Conservation (phyloP, 192 early-diverging fungal species). For the Gaertneriomyces sp. region DNA sequence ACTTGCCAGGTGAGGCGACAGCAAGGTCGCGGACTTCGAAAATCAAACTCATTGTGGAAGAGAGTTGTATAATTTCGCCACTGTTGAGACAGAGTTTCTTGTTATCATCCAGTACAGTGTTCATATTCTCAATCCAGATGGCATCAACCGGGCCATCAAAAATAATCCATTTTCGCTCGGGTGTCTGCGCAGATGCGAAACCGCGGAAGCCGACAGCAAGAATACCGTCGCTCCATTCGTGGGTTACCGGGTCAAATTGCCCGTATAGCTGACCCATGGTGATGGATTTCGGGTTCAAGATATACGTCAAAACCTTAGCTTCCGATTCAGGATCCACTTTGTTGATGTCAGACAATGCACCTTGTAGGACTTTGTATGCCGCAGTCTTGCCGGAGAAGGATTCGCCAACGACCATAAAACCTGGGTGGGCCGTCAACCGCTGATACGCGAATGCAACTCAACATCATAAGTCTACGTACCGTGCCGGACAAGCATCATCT, state of each 20-base stretch:
- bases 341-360: constrained; percentile 48
- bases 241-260: constrained; percentile 58
- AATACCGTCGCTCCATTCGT: constrained; percentile 63
- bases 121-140: constrained; percentile 65
- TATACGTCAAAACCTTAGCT: constrained; percentile 46
- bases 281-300: constrained; percentile 60
- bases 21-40: constrained; percentile 61
- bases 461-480: constrained; percentile 35
- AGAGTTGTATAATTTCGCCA: constrained; percentile 62
- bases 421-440: constrained; percentile 5
- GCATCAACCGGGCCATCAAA: constrained; percentile 66
- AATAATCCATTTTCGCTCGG: constrained; percentile 61
- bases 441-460: background rate
- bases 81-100: constrained; percentile 58
- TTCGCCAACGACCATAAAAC: constrained; percentile 62
- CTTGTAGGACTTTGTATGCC: constrained; percentile 50
- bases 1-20: constrained; percentile 53
- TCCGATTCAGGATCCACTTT: constrained; percentile 41
- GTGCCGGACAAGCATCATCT: constrained; percentile 64
- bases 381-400: constrained; percentile 56
- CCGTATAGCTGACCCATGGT: constrained; percentile 65
- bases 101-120: constrained; percentile 62
- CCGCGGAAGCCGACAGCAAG: constrained; percentile 53
- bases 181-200: constrained; percentile 52
- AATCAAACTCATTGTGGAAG: constrained; percentile 59